These are phyloP conservation scores for Cyberlindnera euphorbiae DNA, from an alignment of 805 yeast genomes.

Conservation along the genomic window DNA sequence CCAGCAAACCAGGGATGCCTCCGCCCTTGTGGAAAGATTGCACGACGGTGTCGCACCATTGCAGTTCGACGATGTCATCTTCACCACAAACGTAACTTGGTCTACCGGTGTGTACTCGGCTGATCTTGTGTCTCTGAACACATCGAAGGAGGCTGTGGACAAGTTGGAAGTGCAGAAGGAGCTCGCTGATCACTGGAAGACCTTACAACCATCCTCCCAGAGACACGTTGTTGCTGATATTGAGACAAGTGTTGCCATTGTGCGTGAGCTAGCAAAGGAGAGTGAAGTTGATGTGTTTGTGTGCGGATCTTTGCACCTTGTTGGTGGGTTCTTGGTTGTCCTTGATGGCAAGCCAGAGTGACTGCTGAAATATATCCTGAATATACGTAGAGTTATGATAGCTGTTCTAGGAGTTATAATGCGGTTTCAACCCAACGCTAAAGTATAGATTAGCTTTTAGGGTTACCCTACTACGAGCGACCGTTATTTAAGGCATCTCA, in stretches of 20 bases:
- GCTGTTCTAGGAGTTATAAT: no score
- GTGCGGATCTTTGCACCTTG: constrained; percentile 89
- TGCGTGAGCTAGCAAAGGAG: constrained; percentile 28
- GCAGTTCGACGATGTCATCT: constrained; percentile 70
- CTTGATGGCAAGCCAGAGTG: constrained; percentile 40
- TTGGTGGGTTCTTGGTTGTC: constrained; percentile 90
- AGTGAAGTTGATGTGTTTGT: constrained; percentile 68
- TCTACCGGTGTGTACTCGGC: constrained; percentile 70
- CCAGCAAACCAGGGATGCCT: constrained; percentile 90
- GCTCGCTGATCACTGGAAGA: constrained; percentile 66
- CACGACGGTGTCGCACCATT: constrained; percentile 38
- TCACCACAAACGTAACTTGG: constrained; percentile 93
- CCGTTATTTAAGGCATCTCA: neutral
- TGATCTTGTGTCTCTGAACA: constrained; percentile 83
- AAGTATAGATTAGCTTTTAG: no score
- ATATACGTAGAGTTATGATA: neutral
- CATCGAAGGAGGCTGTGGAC: constrained; percentile 73
- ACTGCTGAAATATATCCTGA: neutral
- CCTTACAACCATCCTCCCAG: constrained; percentile 40
- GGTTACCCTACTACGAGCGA: no score
- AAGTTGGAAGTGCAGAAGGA: constrained; percentile 74
- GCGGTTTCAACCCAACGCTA: no score
- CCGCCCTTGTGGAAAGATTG: constrained; percentile 52
- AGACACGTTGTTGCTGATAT: constrained; percentile 64
- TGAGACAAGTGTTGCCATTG: constrained; percentile 61